These are phyloP conservation scores for Claviceps pazoutovae DNA, from an alignment of 2,329 filamentous ascomycete species.

Conservation along the genomic window DNA sequence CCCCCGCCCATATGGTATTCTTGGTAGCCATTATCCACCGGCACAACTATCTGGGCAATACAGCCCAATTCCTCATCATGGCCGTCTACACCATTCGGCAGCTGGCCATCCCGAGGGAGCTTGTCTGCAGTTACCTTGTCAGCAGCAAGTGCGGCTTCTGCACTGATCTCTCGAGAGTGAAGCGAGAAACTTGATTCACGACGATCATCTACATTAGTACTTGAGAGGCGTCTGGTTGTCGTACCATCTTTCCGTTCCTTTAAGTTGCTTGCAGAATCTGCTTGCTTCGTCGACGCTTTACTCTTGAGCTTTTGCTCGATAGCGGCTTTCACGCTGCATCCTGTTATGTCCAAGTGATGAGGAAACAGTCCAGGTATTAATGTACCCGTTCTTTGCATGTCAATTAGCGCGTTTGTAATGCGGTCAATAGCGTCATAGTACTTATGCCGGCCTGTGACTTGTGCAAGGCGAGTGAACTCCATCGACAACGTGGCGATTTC, in stretches of 20 bases:
- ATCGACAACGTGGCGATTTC: constrained; percentile 69
- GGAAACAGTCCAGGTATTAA: constrained; percentile 71
- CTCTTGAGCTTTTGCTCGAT: constrained; percentile 17
- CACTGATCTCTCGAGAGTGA: background rate
- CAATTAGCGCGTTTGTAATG: constrained; percentile 66
- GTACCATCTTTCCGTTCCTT: constrained; percentile 16
- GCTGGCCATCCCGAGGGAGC: background rate
- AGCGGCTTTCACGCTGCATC: constrained; percentile 50
- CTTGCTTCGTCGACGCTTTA: constrained; percentile 20
- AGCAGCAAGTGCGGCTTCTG: background rate
- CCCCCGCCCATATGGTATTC: constrained; percentile 47
- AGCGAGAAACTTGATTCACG: constrained; percentile 2
- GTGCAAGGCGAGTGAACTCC: constrained; percentile 81
- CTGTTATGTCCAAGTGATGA: constrained; percentile 60
- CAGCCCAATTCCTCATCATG: constrained; percentile 32
- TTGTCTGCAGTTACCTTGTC: background rate
- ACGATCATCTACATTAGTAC: constrained; percentile 2
- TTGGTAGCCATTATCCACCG: constrained; percentile 30
- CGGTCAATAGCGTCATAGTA: constrained; percentile 86
- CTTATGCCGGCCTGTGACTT: constrained; percentile 65
- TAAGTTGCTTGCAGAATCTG: constrained; percentile 18
- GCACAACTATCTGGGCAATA: constrained; percentile 43
- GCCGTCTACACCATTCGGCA: constrained; percentile 20
- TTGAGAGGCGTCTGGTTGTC: background rate
- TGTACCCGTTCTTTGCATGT: constrained; percentile 56